Conservation (phyloP, 2,329 filamentous ascomycete genomes). For the Ustulina deusta region DNA sequence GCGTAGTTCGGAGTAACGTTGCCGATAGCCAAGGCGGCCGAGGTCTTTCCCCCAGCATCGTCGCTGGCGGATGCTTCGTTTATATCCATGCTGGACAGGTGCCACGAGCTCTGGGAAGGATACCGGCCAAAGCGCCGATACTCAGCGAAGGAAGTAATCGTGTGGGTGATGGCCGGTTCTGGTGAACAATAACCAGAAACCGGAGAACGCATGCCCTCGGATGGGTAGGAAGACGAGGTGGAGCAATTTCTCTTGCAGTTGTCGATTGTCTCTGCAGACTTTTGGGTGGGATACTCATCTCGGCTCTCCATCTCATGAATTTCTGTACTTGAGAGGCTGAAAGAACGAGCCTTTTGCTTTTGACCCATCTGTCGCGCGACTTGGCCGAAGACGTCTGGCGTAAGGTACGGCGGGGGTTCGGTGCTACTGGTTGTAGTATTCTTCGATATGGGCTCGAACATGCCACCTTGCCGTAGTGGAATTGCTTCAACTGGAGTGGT, state of each 20-base stretch:
- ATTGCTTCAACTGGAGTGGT: not conserved
- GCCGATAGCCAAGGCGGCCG: not conserved
- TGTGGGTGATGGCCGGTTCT: not conserved
- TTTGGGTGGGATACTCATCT: not conserved
- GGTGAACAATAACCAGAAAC: conserved; percentile 20
- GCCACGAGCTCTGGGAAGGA: conserved; percentile 28
- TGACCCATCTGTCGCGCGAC: conserved; percentile 4
- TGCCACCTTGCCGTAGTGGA: not conserved
- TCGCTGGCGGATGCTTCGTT: not conserved
- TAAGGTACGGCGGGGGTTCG: not conserved
- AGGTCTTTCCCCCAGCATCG: not conserved
- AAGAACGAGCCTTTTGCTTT: conserved; percentile 24
- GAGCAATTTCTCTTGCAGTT: conserved; percentile 20
- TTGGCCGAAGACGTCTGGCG: not conserved
- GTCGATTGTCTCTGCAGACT: not conserved
- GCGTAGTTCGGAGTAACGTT: not conserved
- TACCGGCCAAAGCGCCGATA: conserved; percentile 33
- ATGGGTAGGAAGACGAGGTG: conserved; percentile 40
- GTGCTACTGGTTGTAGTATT: not conserved
- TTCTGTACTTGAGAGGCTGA: conserved; percentile 26
- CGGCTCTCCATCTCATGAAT: not conserved
- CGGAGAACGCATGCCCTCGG: conserved; percentile 41
- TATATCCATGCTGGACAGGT: conserved; percentile 5
- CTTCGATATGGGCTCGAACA: not conserved
- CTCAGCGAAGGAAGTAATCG: conserved; percentile 20